Base-by-base conservation (phyloP, 2,329 filamentous ascomycete species). In the Macrophomina phaseolina region DNA sequence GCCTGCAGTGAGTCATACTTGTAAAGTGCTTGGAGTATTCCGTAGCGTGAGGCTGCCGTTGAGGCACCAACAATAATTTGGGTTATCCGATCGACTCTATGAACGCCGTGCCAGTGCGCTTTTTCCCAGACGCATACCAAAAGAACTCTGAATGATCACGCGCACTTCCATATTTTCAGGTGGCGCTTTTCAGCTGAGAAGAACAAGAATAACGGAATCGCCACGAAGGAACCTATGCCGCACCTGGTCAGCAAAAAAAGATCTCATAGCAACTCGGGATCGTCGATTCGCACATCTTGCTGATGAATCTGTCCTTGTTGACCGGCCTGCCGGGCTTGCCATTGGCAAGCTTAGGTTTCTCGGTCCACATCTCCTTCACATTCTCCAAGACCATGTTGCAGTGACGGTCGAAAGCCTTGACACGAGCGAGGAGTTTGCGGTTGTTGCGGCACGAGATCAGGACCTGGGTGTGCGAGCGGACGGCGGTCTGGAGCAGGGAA, bases 331-430 rank as follows among this genome's bases (percentile, higher is more conserved):
- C 94, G 82, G 93, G 94, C 84, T 94, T 95, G 71, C 94, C 94
- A 71, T 90, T 90, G 28, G 91, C 89, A 75, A 92, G 86, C 68
- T 89, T 85, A 58, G 94, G 93, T 66, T 91, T 95, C 83, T 99
- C 95, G 9, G 94, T 97, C 95, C 95, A 99, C 94, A 99, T 98
- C 83, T 99, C 95, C 86, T 96, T 96, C 51, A 96, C 93, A 73
- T 97, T 97, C 84, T 97, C 93, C 56, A 97, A 85, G 3, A 97
- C 92, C 95, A 99, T 98, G 83, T 99, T 99, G 87, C 94, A 98
- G 82, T 99, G 95, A 68, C 95, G 87, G 82, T 99, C 95, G 79
- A 99, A 99, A 6, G 95, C 95, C 85, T 99, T 99, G 76, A 99
- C 94, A 70, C 95, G 91, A 62, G 94, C 95, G 65, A 99, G 90